A percentile compares a stretch with the other conserved stretches of the same genome.
Evolutionary conservation across 495 filamentous ascomycete species (phyloP).

Genomic region (Podospora conica): DNA sequence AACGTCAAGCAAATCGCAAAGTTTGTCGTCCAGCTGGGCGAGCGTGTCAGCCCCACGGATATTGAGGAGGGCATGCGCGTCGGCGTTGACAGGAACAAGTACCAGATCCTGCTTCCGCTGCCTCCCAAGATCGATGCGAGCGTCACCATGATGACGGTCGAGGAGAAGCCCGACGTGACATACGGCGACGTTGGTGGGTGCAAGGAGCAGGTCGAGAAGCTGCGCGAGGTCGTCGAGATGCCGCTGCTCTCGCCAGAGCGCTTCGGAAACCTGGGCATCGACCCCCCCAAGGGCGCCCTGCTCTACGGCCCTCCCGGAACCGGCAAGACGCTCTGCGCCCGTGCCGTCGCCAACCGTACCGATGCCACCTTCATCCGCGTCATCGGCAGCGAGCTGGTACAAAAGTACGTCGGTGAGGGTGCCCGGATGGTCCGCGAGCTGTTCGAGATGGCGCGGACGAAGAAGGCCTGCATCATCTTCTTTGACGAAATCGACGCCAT

Average conservation of each 20-base stretch:
- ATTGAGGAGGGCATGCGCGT: slow-evolving; percentile 99
- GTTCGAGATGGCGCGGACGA: slow-evolving; percentile 98
- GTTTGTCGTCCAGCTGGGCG: slow-evolving; percentile 96
- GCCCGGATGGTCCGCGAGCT: slow-evolving; percentile 97
- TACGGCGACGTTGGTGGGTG: slow-evolving; percentile 98
- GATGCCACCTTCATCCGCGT: slow-evolving; percentile 98
- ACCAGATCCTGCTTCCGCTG: slow-evolving; percentile 95
- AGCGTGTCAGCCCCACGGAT: slow-evolving; percentile 95
- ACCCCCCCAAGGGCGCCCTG: slow-evolving; percentile 94
- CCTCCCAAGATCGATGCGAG: slow-evolving; percentile 98
- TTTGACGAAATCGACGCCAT: slow-evolving; percentile 99
- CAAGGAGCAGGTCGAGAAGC: slow-evolving; percentile 99
- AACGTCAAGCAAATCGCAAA: slow-evolving; percentile 99
- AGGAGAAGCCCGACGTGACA: slow-evolving; percentile 98
- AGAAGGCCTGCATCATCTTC: slow-evolving; percentile 99
- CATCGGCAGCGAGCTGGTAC: slow-evolving; percentile 92
- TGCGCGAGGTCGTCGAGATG: slow-evolving; percentile 98
- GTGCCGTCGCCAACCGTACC: slow-evolving; percentile 94
- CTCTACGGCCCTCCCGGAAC: slow-evolving; percentile 96
- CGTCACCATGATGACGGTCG: slow-evolving; percentile 99
- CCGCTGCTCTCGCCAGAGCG: slow-evolving; percentile 92
- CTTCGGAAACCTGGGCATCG: slow-evolving; percentile 95
- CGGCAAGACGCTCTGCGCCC: slow-evolving; percentile 94
- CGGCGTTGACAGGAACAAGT: slow-evolving; percentile 97
- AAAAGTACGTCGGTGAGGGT: slow-evolving; percentile 98